Conservation (phyloP, 148 eudicot genomes). For the Amaranthus cruentus region DNA sequence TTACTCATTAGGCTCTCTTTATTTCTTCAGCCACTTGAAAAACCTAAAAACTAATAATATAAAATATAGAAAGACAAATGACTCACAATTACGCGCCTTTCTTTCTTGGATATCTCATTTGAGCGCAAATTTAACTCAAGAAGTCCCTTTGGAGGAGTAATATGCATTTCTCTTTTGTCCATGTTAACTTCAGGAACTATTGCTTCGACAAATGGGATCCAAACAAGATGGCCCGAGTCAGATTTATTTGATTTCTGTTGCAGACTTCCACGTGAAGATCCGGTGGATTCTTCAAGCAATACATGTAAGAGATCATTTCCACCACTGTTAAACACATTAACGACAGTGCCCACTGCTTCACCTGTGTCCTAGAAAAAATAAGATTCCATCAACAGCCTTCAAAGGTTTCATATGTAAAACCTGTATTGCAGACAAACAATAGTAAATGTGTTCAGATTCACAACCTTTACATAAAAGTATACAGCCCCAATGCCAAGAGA, state of each 20-base stretch:
- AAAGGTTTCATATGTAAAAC: background rate
- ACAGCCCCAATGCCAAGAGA: background rate
- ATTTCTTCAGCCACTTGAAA: background rate
- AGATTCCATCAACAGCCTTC: conserved; percentile 9
- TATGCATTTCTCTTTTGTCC: conserved; percentile 70
- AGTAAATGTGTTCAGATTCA: background rate
- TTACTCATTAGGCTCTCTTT: background rate
- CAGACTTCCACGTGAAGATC: conserved; percentile 31
- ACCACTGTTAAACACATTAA: conserved; percentile 65
- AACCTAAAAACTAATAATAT: background rate
- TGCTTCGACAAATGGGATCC: conserved; percentile 95
- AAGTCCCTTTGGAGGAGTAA: conserved; percentile 95
- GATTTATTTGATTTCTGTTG: conserved; percentile 29
- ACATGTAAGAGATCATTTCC: conserved; percentile 86
- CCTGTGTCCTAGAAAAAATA: conserved; percentile 64
- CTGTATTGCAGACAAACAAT: background rate
- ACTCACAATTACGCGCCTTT: conserved; percentile 83
- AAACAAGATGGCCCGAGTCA: conserved; percentile 60
- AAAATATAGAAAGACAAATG: conserved; percentile 2
- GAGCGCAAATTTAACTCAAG: conserved; percentile 71
- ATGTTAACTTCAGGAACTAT: conserved; percentile 86
- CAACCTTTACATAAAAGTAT: background rate
- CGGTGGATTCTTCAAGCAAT: conserved; percentile 46
- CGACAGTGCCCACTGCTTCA: conserved; percentile 79
- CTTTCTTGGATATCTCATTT: conserved; percentile 84